phyloP scores from a whole-genome alignment of 1,284 basidiomycete species.

The Thelephora terrestris region DNA sequence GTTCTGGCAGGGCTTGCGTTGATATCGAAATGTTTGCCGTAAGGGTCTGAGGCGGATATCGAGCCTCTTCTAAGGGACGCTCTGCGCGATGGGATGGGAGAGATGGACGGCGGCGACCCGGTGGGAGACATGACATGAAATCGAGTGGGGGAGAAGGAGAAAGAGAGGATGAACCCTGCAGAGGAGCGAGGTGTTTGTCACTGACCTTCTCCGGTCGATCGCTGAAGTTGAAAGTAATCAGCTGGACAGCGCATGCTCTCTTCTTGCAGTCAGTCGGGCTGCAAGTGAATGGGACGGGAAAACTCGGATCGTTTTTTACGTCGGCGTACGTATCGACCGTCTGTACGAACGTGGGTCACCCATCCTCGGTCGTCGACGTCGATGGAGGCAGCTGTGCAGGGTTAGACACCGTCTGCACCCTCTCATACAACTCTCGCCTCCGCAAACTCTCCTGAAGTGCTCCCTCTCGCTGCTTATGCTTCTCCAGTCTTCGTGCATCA shows the following conservation, averaged over 20 bases:
- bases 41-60: conserved; percentile 54
- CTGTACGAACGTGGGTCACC: too few relatives aligned
- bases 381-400: too few relatives aligned
- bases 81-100: conserved; percentile 23
- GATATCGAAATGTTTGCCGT: conserved; percentile 37
- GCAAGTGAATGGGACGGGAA: too few relatives aligned
- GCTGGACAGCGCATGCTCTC: too few relatives aligned
- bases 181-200: too few relatives aligned
- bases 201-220: too few relatives aligned
- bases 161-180: too few relatives aligned
- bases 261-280: too few relatives aligned
- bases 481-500: conserved; percentile 69
- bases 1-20: conserved; percentile 44
- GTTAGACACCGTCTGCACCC: conserved; percentile 42
- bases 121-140: background rate
- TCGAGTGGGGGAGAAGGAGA: background rate
- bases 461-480: conserved; percentile 56
- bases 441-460: conserved; percentile 55
- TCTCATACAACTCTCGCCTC: conserved; percentile 61
- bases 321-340: too few relatives aligned
- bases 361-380: too few relatives aligned
- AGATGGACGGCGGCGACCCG: background rate
- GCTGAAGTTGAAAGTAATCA: too few relatives aligned
- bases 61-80: conserved; percentile 56
- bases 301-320: too few relatives aligned